Conservation (phyloP, 345 rosid species). For the Eucalyptus virginea region DNA sequence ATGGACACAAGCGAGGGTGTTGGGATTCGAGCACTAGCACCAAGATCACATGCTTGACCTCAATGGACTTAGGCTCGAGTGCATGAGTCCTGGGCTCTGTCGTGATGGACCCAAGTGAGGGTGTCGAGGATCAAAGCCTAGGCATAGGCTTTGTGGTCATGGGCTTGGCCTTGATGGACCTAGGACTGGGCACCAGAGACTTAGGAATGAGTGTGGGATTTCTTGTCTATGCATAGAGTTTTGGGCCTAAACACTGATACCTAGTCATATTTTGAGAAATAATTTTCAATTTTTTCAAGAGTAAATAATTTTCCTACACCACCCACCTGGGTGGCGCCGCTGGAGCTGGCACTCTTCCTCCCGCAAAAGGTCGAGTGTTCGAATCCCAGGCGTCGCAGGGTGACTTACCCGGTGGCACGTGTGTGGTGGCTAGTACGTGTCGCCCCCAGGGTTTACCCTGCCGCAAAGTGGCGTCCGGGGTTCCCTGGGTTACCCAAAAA, state of each 20-base stretch:
- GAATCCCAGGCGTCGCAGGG: no score
- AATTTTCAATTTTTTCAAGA: no score
- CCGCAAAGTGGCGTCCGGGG: no score
- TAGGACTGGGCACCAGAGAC: neutral
- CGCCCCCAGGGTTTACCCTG: no score
- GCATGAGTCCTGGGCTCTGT: neutral
- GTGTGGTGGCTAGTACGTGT: no score
- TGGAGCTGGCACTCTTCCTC: no score
- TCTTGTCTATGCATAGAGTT: neutral
- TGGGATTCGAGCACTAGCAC: neutral
- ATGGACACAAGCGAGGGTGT: neutral
- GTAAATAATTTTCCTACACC: no score
- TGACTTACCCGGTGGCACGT: no score
- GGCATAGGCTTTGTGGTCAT: neutral
- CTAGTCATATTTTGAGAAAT: no score
- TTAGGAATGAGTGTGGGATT: neutral
- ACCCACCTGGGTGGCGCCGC: no score
- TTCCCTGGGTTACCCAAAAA: no score
- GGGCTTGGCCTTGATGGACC: neutral
- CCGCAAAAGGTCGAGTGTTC: no score
- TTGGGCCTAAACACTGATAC: neutral
- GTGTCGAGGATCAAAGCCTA: neutral
- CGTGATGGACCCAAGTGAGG: neutral
- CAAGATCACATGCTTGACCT: neutral
- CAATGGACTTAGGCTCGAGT: neutral